Conservation (phyloP, 352 stramenopile species). For the Phytopythium vexans region DNA sequence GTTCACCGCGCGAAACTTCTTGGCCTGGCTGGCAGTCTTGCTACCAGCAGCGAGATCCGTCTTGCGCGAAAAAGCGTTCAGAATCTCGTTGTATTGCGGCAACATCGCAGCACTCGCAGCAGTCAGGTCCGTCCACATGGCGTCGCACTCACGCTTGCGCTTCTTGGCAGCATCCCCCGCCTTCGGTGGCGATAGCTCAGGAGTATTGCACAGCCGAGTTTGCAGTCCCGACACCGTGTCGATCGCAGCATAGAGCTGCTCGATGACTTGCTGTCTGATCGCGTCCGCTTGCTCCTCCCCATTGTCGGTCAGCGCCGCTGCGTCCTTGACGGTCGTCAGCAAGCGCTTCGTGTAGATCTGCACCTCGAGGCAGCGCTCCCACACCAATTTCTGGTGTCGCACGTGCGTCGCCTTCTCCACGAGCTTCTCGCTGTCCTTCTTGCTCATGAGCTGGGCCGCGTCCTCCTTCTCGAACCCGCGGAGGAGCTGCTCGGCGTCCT, state of each 20-base stretch:
- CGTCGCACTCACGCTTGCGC: constrained; percentile 54
- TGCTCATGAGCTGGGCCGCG: constrained; percentile 64
- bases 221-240: constrained; percentile 57
- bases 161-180: constrained; percentile 37
- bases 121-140: constrained; percentile 51
- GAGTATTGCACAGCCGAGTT: constrained; percentile 61
- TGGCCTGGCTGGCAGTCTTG: constrained; percentile 49
- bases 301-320: constrained; percentile 8
- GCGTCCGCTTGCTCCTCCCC: constrained; percentile 20
- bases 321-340: constrained; percentile 45
- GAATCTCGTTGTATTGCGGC: constrained; percentile 79
- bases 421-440: constrained; percentile 74
- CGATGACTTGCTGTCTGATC: constrained; percentile 29
- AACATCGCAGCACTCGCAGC: constrained; percentile 40
- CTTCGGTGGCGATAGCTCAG: constrained; percentile 33
- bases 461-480: constrained; percentile 76
- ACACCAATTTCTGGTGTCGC: constrained; percentile 81
- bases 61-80: constrained; percentile 78
- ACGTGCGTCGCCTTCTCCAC: constrained; percentile 78
- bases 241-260: constrained; percentile 63
- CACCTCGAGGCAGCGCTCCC: constrained; percentile 79
- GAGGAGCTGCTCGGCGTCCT: constrained; percentile 75
- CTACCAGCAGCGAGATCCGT: constrained; percentile 54
- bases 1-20: constrained; percentile 89
- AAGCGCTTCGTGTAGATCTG: constrained; percentile 86